Evolutionary conservation across 106 monocot genomes (phyloP), one percentile per base, ranked within the genome.

Genomic region (Dendrobium huoshanense): DNA sequence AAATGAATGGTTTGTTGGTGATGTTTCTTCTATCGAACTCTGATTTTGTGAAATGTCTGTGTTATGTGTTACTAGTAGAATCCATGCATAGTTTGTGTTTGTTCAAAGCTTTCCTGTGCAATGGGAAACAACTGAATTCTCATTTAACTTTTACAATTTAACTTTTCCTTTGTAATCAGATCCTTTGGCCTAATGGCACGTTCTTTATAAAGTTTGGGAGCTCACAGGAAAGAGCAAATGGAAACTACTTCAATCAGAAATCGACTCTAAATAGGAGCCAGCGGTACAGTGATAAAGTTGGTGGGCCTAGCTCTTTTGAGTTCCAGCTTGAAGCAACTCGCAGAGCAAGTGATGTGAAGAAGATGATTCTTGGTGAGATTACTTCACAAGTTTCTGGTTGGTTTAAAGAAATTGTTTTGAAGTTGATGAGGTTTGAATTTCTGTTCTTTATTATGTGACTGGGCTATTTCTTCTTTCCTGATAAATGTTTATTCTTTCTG

Each of bases 311-410:
- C 72, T 88, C 93, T 43, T 99, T 99, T 59, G 89, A 99, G 73
- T 78, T 83, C 47, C 95, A 99, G 84, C 93, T 99, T 79, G 95
- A 95, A 79, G 93, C 91, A 51, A 86, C 99, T 81, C 88, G 99
- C 2, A 90, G 93, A 88, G 99, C 99, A 64, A 93, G 90, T 83
- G 88, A 95, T 79, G 90, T 99, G 9, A 95, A 93, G 88, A 99
- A 99, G 83, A 86, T 99, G 81, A 75, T 99, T 44, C 84, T 99
- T 67, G 93, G 99, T 99, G 56, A 93, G 91, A n/a, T 48, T 44
- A 22, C 48, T 49, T 76, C 8, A 22, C n/a, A 61, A 61, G 10
- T 61, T 61, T 61, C 18, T 61, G 61, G 0, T 61, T 61, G 19
- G 61, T 61, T 61, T 61, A 6, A 61, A n/a, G 22, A 61, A 22